Conservation (phyloP, 129 eudicot species). For the Chrysanthemum seticuspe region DNA sequence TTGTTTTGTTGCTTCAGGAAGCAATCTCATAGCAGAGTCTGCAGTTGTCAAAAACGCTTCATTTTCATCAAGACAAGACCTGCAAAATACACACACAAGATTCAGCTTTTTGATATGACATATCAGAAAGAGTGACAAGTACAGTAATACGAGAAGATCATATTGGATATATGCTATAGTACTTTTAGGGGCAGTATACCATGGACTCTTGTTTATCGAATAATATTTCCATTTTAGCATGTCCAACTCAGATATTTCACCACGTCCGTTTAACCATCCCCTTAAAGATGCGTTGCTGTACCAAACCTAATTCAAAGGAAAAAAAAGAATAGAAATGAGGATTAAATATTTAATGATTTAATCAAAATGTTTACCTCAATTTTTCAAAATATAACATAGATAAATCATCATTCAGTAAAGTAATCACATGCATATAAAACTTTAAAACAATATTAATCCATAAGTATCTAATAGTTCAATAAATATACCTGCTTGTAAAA, state of each 20-base stretch:
- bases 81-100: slow-evolving; percentile 19
- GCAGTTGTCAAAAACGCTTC: slow-evolving; percentile 85
- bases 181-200: slow-evolving; percentile 39
- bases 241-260: slow-evolving; percentile 55
- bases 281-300: slow-evolving; percentile 76
- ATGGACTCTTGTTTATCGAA: slow-evolving; percentile 82
- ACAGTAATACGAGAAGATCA: slow-evolving; percentile 16
- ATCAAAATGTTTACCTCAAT: background rate
- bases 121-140: background rate
- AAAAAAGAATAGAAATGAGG: too few species aligned
- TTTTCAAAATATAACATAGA: too few species aligned
- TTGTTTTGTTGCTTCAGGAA: slow-evolving; percentile 61
- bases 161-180: background rate
- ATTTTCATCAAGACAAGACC: slow-evolving; percentile 89
- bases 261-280: slow-evolving; percentile 65
- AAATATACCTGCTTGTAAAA: slow-evolving; percentile 52
- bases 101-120: background rate
- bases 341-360: background rate
- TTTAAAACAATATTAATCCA: background rate
- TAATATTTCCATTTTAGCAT: slow-evolving; percentile 80
- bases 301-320: slow-evolving; percentile 59
- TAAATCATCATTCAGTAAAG: too few species aligned
- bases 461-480: background rate
- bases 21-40: slow-evolving; percentile 73
- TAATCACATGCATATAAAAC: too few species aligned